Percentiles rank a stretch among this genome's conserved stretches.
Conservation (phyloP, 345 rosid species). For the Hypericum perforatum region DNA sequence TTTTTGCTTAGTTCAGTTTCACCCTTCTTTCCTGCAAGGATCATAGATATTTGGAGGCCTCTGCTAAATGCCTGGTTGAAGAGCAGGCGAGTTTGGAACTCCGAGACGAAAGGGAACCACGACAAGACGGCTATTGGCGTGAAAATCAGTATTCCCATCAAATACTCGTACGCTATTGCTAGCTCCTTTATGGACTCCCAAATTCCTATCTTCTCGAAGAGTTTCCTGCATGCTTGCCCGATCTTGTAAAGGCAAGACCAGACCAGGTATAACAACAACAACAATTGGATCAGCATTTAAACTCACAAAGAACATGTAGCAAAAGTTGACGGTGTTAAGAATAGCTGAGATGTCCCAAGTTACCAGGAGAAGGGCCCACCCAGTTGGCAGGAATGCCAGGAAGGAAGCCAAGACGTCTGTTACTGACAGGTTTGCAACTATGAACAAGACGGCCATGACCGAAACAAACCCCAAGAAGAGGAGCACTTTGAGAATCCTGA, state of each 20-base stretch:
- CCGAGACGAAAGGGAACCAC: slow-evolving; percentile 6
- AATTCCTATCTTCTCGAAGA: slow-evolving; percentile 38
- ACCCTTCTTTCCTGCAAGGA: too few species aligned
- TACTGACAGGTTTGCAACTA: slow-evolving; percentile 50
- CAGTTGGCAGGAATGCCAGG: slow-evolving; percentile 81
- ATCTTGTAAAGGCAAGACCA: slow-evolving; percentile 29
- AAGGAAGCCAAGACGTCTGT: slow-evolving; percentile 60
- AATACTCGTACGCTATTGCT: slow-evolving; percentile 74
- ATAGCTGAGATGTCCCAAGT: slow-evolving; percentile 16
- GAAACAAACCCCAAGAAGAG: slow-evolving; percentile 76
- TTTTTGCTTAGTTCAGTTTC: too few species aligned
- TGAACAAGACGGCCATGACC: slow-evolving; percentile 74
- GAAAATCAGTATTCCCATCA: slow-evolving; percentile 53
- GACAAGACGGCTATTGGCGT: background rate
- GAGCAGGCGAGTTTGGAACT: slow-evolving; percentile 4
- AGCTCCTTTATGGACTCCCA: slow-evolving; percentile 91
- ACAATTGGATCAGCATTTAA: too few species aligned
- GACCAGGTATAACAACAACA: background rate
- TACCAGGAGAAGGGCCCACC: slow-evolving; percentile 89
- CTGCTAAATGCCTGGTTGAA: slow-evolving; percentile 9
- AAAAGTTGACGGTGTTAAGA: too few species aligned
- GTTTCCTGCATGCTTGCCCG: slow-evolving; percentile 55
- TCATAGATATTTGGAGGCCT: background rate
- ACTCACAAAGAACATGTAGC: too few species aligned
- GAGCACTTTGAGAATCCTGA: slow-evolving; percentile 88